Evolutionary conservation across 2,329 filamentous ascomycete species (phyloP).

Genomic region (Aspergillus pseudoviridinutans): DNA sequence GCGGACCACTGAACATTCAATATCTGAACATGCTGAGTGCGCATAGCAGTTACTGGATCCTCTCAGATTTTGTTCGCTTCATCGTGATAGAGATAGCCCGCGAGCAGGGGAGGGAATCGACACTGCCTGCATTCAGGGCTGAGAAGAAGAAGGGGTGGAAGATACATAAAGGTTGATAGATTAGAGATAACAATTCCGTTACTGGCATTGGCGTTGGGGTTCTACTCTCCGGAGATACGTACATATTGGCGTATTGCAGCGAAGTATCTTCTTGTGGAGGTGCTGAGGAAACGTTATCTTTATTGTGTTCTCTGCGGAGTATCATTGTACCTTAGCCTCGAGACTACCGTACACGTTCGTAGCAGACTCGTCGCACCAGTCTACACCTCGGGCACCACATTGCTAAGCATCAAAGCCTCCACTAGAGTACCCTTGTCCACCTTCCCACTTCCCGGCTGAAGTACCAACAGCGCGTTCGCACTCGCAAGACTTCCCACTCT

Average conservation of each 20-base stretch:
- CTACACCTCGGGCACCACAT: constrained; percentile 30
- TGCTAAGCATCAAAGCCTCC: constrained; percentile 75
- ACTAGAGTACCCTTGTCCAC: constrained; percentile 66
- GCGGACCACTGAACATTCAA: constrained; percentile 86
- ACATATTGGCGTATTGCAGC: neutral
- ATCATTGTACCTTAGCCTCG: neutral
- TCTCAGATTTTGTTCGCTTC: constrained; percentile 83
- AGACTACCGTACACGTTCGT: too few species aligned
- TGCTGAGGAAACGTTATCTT: neutral
- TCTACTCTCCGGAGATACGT: neutral
- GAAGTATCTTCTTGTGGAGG: neutral
- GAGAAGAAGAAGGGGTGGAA: constrained; percentile 51
- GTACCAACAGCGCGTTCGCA: constrained; percentile 79
- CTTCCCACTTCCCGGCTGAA: constrained; percentile 46
- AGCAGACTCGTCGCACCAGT: neutral
- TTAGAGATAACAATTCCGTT: neutral
- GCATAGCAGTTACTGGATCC: constrained; percentile 90
- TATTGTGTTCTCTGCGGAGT: neutral
- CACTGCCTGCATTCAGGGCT: constrained; percentile 51
- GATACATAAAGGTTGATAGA: constrained; percentile 30
- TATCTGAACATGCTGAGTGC: constrained; percentile 97
- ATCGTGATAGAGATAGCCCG: constrained; percentile 84
- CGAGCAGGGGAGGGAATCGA: constrained; percentile 61
- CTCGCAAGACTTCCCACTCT: constrained; percentile 82
- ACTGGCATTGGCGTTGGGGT: neutral